Evolutionary conservation across 2,329 filamentous ascomycete species (phyloP).

Genomic region (Colletotrichum musicola): DNA sequence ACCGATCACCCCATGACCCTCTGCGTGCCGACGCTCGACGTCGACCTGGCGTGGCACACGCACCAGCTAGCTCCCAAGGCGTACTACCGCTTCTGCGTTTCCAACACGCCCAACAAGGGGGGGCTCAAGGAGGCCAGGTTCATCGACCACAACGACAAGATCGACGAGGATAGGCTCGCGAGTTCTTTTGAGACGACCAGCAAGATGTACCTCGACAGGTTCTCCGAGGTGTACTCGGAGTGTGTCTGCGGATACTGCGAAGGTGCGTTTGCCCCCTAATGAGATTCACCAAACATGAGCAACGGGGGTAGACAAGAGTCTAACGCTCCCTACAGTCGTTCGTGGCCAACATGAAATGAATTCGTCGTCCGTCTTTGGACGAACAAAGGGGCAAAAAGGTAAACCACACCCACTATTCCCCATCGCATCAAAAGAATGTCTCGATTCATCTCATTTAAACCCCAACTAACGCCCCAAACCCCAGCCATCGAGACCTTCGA

Average conservation of each 20-base stretch:
- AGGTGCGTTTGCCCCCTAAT: slow-evolving; percentile 46
- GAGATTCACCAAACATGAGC: not conserved
- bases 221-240: slow-evolving; percentile 76
- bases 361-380: slow-evolving; percentile 58
- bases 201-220: slow-evolving; percentile 75
- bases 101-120: slow-evolving; percentile 17
- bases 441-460: not conserved
- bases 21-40: slow-evolving; percentile 78
- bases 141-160: slow-evolving; percentile 87
- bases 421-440: too few relatives aligned
- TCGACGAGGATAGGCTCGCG: slow-evolving; percentile 75
- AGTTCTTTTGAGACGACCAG: slow-evolving; percentile 79
- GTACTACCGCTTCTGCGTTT: slow-evolving; percentile 72
- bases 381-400: slow-evolving; percentile 58
- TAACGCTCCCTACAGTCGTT: slow-evolving; percentile 53
- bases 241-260: slow-evolving; percentile 92
- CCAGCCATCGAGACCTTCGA: slow-evolving; percentile 56
- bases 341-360: slow-evolving; percentile 67
- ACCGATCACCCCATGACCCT: slow-evolving; percentile 56
- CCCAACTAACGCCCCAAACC: not conserved
- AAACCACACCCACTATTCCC: slow-evolving; percentile 7
- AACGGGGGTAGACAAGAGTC: too few relatives aligned
- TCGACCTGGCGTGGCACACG: slow-evolving; percentile 85
- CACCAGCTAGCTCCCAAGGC: slow-evolving; percentile 76
- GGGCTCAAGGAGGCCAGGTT: slow-evolving; percentile 62